Conservation (phyloP, 495 filamentous ascomycete genomes). For the Aspergillus incahuasiensis region DNA sequence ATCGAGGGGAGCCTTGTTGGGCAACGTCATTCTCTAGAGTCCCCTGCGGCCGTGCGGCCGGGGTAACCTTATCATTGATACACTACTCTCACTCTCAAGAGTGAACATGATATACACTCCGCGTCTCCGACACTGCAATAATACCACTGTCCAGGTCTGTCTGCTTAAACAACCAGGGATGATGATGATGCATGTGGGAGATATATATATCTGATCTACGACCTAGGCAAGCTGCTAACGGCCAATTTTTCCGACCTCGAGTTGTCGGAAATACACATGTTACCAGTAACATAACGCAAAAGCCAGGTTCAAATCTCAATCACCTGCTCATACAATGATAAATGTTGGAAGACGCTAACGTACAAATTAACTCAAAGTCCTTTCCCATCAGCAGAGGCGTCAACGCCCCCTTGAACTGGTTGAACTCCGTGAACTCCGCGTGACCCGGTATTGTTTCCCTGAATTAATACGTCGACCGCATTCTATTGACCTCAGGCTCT, state of each 20-base stretch:
- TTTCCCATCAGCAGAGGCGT: conserved; percentile 33
- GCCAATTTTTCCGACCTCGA: too few relatives aligned
- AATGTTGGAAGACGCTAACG: conserved; percentile 17
- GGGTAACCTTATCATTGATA: too few relatives aligned
- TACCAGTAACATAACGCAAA: too few relatives aligned
- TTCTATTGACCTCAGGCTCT: conserved; percentile 23
- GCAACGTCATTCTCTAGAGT: conserved; percentile 24
- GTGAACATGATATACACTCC: too few relatives aligned
- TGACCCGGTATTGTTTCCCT: conserved; percentile 28
- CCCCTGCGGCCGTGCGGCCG: conserved; percentile 6
- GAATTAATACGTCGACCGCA: conserved; percentile 35
- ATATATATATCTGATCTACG: too few relatives aligned
- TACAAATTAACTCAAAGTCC: conserved; percentile 28
- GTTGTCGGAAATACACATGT: too few relatives aligned
- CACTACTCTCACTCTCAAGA: too few relatives aligned
- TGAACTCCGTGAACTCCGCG: conserved; percentile 44
- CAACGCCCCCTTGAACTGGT: conserved; percentile 23
- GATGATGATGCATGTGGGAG: too few relatives aligned
- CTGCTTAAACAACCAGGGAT: too few relatives aligned
- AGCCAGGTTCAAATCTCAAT: not conserved
- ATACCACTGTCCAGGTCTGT: too few relatives aligned
- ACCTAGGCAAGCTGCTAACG: too few relatives aligned
- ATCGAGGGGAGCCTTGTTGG: conserved; percentile 7
- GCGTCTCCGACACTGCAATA: too few relatives aligned
- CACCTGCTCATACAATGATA: not conserved